Percentiles rank a stretch among this genome's conserved stretches.
phyloP scores from a whole-genome alignment of 2,329 filamentous ascomycete genomes.

The Hypoxylon sp. region DNA sequence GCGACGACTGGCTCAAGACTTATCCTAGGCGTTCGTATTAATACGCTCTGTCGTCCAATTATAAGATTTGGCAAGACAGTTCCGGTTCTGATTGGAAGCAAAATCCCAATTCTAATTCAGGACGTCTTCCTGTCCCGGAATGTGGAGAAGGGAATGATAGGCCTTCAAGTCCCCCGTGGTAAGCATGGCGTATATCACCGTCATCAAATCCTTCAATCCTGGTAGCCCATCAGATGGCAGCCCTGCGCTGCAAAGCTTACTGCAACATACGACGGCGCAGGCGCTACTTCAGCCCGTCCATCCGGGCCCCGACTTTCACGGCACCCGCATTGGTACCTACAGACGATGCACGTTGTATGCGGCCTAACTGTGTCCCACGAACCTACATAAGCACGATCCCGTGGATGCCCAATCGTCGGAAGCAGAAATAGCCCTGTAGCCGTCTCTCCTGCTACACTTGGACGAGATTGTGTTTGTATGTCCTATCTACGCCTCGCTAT shows the following conservation, averaged over 20 bases:
- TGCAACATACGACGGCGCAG: slow-evolving; percentile 25
- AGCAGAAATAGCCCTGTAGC: slow-evolving; percentile 24
- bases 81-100: slow-evolving; percentile 42
- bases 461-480: slow-evolving; percentile 15
- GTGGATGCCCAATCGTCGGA: slow-evolving; percentile 42
- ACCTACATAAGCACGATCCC: slow-evolving; percentile 39
- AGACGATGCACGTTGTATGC: slow-evolving; percentile 44
- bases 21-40: slow-evolving; percentile 26
- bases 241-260: slow-evolving; percentile 37
- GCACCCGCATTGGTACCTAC: slow-evolving; percentile 36
- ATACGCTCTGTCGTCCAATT: slow-evolving; percentile 40
- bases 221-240: slow-evolving; percentile 37
- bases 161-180: slow-evolving; percentile 21
- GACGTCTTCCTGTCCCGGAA: slow-evolving; percentile 36
- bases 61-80: slow-evolving; percentile 30
- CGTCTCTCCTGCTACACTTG: slow-evolving; percentile 17
- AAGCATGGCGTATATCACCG: slow-evolving; percentile 32
- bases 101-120: slow-evolving; percentile 29
- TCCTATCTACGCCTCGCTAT: slow-evolving; percentile 23
- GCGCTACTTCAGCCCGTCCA: slow-evolving; percentile 9
- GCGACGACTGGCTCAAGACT: slow-evolving; percentile 34
- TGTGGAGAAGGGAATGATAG: slow-evolving; percentile 39
- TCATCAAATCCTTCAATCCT: slow-evolving; percentile 31
- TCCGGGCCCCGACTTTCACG: slow-evolving; percentile 9
- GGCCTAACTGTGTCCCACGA: slow-evolving; percentile 45